Evolutionary conservation across 169 alveolate species (phyloP).

Genomic region (Neospora caninum): DNA sequence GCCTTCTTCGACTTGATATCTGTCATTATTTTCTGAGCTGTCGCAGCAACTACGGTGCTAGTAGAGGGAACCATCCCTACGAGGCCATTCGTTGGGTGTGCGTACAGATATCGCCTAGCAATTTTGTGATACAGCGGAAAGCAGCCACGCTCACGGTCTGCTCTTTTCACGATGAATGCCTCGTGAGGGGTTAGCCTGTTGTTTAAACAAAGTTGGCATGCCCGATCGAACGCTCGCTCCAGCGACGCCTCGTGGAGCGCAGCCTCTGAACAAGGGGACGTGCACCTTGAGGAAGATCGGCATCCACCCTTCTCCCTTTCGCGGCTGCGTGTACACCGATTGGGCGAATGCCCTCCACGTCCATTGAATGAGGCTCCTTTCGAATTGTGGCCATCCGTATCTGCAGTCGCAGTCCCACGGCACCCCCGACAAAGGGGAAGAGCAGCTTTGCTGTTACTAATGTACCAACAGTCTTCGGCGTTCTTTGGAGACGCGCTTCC

Average conservation of each 20-base stretch:
- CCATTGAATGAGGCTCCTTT: neutral
- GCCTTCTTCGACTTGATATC: neutral
- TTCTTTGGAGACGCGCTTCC: neutral
- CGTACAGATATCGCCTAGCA: conserved; percentile 32
- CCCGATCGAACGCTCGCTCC: conserved; percentile 27
- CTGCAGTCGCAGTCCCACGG: neutral
- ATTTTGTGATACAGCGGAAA: conserved; percentile 42
- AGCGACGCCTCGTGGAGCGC: neutral
- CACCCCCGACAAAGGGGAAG: neutral
- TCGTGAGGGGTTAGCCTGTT: conserved; percentile 15
- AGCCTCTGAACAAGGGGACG: neutral
- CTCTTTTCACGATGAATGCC: conserved; percentile 40
- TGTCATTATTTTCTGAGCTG: neutral
- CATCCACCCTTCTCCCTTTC: neutral
- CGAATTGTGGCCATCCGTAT: neutral
- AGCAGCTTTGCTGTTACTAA: conserved; percentile 30
- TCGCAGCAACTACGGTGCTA: neutral
- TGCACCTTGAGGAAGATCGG: neutral
- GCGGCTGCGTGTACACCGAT: neutral
- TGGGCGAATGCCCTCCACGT: neutral
- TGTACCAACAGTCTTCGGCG: conserved; percentile 5
- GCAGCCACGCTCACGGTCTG: conserved; percentile 45
- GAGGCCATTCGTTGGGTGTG: conserved; percentile 59
- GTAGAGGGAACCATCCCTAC: conserved; percentile 34
- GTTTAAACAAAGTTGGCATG: conserved; percentile 48